Evolutionary conservation across 768 basidiomycete genomes (phyloP), one percentile per base, ranked within the genome.

Genomic region (Agrocybe praecox): DNA sequence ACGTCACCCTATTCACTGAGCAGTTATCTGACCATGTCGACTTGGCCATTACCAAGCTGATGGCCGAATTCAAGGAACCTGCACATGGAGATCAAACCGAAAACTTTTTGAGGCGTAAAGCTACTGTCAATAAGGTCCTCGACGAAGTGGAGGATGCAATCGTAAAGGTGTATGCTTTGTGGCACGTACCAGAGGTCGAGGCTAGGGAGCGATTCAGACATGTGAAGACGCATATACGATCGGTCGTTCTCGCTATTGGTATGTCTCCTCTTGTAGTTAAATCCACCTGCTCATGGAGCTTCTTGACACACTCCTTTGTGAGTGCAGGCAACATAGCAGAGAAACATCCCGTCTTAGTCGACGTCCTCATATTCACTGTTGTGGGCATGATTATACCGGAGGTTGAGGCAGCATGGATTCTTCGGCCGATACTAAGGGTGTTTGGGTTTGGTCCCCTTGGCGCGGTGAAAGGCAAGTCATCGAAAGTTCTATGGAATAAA

Each of bases 41-140:
- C 12, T 42, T 52, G 11, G 57, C 65, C 14, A 49, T 72, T 23
- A 58, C 58, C 15, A 48, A 49, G 3, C 52, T 76, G 21, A 53
- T 69, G 32, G 63, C 62, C 2, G 69, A 73, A 46, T 72, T 79
- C 49, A 63, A 70, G 2, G 56, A 69, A 1, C 69, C 74, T 4
- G 55, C 60, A 19, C 62, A 59, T 11, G 67, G 62, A 34, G 62
- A 72, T 29, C 34, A 70, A 26, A 70, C 72, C 8, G 68, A 71
- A 5, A 53, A 62, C 12, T 72, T 74, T 50, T 66, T 62, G 32
- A 53, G 67, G 23, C 65, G 73, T 2, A 59, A 54, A 17, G 53
- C 10, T 6, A 62, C 64, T 26, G 60, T 75, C 4, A 23, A 14
- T 5, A 40, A 22, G 11, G 59, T 62, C 6, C 58, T 79, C 29